Percentiles rank a stretch among this genome's conserved stretches.
Evolutionary conservation across 306 rosid species (phyloP).

Genomic region (Pachyrhizus erosus): DNA sequence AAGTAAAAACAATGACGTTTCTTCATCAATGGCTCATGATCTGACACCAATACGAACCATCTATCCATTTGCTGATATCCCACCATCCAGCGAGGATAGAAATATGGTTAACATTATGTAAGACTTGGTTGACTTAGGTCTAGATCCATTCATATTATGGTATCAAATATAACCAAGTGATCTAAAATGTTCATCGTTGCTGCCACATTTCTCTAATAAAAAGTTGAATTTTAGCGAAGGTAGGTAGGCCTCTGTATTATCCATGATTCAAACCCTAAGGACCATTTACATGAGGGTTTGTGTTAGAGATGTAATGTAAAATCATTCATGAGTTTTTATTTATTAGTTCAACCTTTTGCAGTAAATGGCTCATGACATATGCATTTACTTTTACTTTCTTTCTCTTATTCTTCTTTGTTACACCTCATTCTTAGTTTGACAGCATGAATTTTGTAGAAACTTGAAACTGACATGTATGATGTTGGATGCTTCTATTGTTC

Average conservation of each 20-base stretch:
- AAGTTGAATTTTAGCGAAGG: background rate
- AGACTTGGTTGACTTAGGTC: background rate
- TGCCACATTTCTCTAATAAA: background rate
- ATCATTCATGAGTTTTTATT: background rate
- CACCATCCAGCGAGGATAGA: background rate
- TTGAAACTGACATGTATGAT: constrained; percentile 19
- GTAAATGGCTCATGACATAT: constrained; percentile 1
- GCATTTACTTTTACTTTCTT: constrained; percentile 5
- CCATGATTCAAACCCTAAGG: background rate
- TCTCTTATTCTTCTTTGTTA: constrained; percentile 21
- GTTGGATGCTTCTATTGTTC: constrained; percentile 39
- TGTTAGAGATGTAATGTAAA: background rate
- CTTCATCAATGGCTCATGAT: background rate
- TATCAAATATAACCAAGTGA: background rate
- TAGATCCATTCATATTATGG: background rate
- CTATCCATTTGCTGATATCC: background rate
- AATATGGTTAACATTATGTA: background rate
- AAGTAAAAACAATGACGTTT: background rate
- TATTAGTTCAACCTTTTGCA: background rate
- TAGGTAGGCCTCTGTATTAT: background rate
- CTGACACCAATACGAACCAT: background rate
- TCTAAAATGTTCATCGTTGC: background rate
- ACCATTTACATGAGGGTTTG: background rate
- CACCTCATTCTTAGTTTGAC: constrained; percentile 14
- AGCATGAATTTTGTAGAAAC: constrained; percentile 28